phyloP scores from a whole-genome alignment of 2,329 filamentous ascomycete genomes.

The Fusarium nurragi region DNA sequence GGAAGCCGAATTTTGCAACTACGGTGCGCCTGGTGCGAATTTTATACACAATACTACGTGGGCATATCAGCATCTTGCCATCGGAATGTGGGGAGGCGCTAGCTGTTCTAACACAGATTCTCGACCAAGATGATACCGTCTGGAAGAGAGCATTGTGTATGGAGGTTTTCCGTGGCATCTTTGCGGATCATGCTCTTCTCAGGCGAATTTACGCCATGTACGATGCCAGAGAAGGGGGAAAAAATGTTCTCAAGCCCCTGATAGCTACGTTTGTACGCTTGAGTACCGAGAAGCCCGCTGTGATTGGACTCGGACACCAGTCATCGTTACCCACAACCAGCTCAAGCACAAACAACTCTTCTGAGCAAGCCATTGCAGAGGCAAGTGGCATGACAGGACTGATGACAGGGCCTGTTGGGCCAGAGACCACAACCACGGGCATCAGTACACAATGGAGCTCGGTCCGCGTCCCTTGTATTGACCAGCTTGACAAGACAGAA shows the following conservation, averaged over 20 bases:
- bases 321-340: constrained; percentile 79
- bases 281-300: constrained; percentile 86
- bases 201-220: constrained; percentile 83
- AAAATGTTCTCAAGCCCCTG: constrained; percentile 80
- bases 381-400: constrained; percentile 88
- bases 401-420: constrained; percentile 76
- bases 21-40: constrained; percentile 86
- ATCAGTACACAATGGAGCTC: constrained; percentile 94
- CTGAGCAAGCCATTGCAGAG: constrained; percentile 89
- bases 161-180: constrained; percentile 88
- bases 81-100: constrained; percentile 86
- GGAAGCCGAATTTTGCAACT: constrained; percentile 80
- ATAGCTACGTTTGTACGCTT: constrained; percentile 91
- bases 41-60: constrained; percentile 80
- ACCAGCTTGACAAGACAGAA: constrained; percentile 92
- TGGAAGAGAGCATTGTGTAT: constrained; percentile 94
- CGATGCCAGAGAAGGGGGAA: constrained; percentile 77
- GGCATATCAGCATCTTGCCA: constrained; percentile 78
- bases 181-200: constrained; percentile 80
- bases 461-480: constrained; percentile 86
- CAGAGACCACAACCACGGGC: constrained; percentile 74
- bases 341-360: constrained; percentile 64
- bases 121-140: constrained; percentile 83
- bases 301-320: constrained; percentile 89
- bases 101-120: constrained; percentile 81